Base-by-base conservation (phyloP, 2,329 filamentous ascomycete species). In the Fusarium newnesense region DNA sequence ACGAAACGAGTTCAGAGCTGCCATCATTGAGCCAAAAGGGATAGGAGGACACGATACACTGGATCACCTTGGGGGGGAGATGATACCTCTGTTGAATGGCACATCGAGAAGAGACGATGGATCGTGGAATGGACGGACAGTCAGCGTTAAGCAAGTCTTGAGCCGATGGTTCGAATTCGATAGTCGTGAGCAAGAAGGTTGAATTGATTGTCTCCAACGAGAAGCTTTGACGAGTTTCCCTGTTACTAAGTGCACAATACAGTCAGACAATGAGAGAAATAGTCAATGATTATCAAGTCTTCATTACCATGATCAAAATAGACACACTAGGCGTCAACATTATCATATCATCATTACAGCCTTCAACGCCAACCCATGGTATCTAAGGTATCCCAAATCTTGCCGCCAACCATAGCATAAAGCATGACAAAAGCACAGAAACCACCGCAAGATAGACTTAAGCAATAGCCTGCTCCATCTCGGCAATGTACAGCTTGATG, bases 401-500 rank as follows among this genome's bases (percentile, higher is more conserved):
- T 65, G 50, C 74, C 63, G 62, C 59, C 64, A 62, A 50, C 57
- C 66, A 47, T 67, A 67, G 63, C 54, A 61, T 62, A 67, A 68
- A 69, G 50, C 52, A 70, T 46, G 30, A 66, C 24, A 53, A 64
- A 75, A 49, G 7, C 40, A 62, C 37, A 47, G 11, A 28, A 62
- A 59, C 28, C 4, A n/a, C 16, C 36, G 28, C 12, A 12, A 24
- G 21, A 36, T 9, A 16, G 24, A 49, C 66, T 40, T 71, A 77
- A 40, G 72, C 85, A 75, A 96, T 90, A 64, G 92, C 92, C 83
- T 98, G 95, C 84, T 98, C 96, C 95, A 99, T 98, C 87, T 99
- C 96, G 9, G 94, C 97, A 79, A 99, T 97, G 85, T 99, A 99
- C 71, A 98, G 87, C 83, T 95, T 96, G 82, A 99, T 97, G 80